Percentiles rank a stretch among this genome's conserved stretches.
phyloP scores from a whole-genome alignment of 495 filamentous ascomycete genomes.

The Xylaria nigripes region DNA sequence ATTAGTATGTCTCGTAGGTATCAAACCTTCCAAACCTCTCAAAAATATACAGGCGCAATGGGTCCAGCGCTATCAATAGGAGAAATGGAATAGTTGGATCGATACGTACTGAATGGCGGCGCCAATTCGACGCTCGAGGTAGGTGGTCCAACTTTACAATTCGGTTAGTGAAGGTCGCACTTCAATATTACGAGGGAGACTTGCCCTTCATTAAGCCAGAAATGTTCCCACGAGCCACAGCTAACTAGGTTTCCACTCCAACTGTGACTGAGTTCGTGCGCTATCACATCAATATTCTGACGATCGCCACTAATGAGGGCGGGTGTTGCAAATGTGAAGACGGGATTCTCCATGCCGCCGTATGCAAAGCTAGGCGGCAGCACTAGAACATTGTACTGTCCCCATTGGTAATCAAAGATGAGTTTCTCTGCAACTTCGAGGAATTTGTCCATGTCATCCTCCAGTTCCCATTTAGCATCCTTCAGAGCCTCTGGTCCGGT shows the following conservation, averaged over 20 bases:
- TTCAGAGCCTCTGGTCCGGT: constrained; percentile 80
- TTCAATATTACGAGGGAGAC: not conserved
- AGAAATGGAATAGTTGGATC: not conserved
- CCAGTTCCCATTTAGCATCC: constrained; percentile 81
- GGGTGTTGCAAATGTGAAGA: constrained; percentile 88
- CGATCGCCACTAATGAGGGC: constrained; percentile 87
- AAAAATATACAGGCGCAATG: not conserved
- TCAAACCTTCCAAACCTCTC: not conserved
- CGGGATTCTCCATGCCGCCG: constrained; percentile 87
- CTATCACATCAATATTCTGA: constrained; percentile 93
- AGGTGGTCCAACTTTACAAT: constrained; percentile 77
- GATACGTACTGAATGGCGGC: constrained; percentile 47
- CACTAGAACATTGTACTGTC: constrained; percentile 87
- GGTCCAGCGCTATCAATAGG: not conserved
- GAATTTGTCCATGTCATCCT: constrained; percentile 82
- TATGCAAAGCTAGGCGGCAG: constrained; percentile 88
- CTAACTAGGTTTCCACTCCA: constrained; percentile 94
- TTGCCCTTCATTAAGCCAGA: constrained; percentile 35
- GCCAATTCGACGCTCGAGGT: constrained; percentile 75
- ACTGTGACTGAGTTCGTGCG: constrained; percentile 83
- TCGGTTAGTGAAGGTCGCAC: not conserved
- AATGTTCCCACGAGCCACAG: constrained; percentile 90
- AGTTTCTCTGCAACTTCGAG: constrained; percentile 82
- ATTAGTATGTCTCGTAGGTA: not conserved
- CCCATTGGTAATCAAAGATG: constrained; percentile 85